Percentiles rank a stretch among this genome's conserved stretches.
Evolutionary conservation across 2,329 filamentous ascomycete species (phyloP).

Genomic region (Penicillium janthinellum): DNA sequence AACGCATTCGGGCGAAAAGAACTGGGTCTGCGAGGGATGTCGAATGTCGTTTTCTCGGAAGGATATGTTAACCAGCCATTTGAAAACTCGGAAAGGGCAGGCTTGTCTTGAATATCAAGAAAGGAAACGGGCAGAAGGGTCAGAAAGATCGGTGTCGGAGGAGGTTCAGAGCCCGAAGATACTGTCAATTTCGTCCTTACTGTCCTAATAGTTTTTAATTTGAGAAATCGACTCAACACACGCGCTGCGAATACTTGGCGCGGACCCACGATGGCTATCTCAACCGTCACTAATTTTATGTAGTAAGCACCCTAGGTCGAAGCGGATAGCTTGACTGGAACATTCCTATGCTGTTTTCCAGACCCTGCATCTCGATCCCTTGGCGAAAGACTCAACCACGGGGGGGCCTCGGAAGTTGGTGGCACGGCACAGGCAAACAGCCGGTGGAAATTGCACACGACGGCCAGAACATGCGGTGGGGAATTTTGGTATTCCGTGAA

Average conservation of each 20-base stretch:
- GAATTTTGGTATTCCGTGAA: neutral
- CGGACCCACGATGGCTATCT: too few relatives aligned
- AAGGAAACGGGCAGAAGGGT: neutral
- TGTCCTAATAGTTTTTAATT: neutral
- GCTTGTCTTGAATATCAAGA: neutral
- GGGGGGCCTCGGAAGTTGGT: neutral
- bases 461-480: slow-evolving; percentile 7
- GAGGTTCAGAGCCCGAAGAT: neutral
- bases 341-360: too few relatives aligned
- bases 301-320: too few relatives aligned
- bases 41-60: neutral
- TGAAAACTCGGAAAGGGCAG: neutral
- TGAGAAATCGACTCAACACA: neutral
- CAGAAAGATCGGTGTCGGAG: neutral
- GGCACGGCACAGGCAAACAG: neutral
- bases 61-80: neutral
- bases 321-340: too few relatives aligned
- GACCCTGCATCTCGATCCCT: neutral
- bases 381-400: neutral
- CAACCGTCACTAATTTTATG: too few relatives aligned
- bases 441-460: neutral
- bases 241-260: too few relatives aligned
- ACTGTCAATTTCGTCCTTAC: neutral
- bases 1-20: neutral
- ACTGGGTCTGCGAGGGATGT: neutral